Evolutionary conservation across 2,329 filamentous ascomycete species (phyloP).

Genomic region (Falciphora oryzae): DNA sequence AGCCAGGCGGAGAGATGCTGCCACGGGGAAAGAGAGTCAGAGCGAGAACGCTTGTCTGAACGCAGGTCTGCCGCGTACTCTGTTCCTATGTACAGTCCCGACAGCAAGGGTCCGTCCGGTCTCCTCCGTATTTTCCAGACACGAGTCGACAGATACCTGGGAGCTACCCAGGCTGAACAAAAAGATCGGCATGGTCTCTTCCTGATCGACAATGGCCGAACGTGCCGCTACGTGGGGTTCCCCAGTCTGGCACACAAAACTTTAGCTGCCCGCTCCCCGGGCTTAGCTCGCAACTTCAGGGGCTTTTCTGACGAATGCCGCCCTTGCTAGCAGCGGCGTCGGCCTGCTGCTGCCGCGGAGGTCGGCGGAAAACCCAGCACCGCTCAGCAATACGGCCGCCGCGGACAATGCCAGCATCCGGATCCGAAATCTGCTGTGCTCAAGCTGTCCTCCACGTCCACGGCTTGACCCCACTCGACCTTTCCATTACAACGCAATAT

Average conservation of each 20-base stretch:
- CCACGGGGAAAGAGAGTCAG: too few relatives aligned
- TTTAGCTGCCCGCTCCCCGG: neutral
- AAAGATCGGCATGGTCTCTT: neutral
- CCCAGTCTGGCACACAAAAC: too few relatives aligned
- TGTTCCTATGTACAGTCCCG: neutral
- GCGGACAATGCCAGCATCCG: neutral
- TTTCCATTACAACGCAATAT: neutral
- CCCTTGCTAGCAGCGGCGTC: too few relatives aligned
- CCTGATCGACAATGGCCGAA: neutral
- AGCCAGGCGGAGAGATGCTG: too few relatives aligned
- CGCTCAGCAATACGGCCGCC: too few relatives aligned
- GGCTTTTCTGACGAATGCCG: neutral
- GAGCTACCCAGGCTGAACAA: neutral
- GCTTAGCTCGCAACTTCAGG: neutral
- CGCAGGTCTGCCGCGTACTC: too few relatives aligned
- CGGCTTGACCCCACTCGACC: neutral
- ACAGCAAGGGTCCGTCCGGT: neutral
- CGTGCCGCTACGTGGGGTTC: neutral
- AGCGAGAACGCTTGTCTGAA: too few relatives aligned
- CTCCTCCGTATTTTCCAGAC: neutral
- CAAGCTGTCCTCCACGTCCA: neutral
- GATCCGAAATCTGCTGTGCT: neutral
- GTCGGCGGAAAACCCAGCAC: neutral
- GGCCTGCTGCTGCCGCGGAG: too few relatives aligned
- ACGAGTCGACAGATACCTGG: too few relatives aligned